phyloP scores from a whole-genome alignment of 305 asterid species.

The Lippia alba region DNA sequence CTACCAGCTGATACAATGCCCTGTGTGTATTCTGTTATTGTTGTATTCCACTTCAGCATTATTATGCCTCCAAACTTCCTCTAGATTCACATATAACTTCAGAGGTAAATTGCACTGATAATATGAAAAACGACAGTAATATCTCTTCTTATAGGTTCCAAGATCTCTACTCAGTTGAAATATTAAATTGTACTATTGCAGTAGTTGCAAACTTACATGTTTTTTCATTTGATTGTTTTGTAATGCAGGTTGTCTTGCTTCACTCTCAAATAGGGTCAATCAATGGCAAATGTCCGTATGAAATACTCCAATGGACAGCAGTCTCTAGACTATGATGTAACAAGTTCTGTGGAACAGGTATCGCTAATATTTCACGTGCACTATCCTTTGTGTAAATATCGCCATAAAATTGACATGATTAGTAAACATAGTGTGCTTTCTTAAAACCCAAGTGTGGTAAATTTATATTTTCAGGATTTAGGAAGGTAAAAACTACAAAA shows the following conservation, averaged over 20 bases:
- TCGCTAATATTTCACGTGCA: conserved; percentile 11
- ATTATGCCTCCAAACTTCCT: conserved; percentile 59
- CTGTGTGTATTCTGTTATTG: conserved; percentile 70
- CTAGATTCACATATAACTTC: conserved; percentile 54
- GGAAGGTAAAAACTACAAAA: not conserved
- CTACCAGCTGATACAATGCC: conserved; percentile 79
- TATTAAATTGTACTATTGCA: not conserved
- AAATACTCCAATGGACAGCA: conserved; percentile 59
- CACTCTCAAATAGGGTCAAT: conserved; percentile 81
- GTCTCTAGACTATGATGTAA: conserved; percentile 47
- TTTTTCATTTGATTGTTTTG: conserved; percentile 18
- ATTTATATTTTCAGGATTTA: conserved; percentile 1
- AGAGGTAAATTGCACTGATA: conserved; percentile 46
- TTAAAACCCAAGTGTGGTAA: not conserved
- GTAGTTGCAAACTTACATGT: not conserved
- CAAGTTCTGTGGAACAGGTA: conserved; percentile 83
- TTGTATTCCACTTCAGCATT: conserved; percentile 71
- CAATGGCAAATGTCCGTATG: conserved; percentile 86
- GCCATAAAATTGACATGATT: conserved; percentile 2
- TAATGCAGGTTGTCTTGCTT: conserved; percentile 71
- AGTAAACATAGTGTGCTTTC: not conserved
- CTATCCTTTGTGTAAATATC: conserved; percentile 20
- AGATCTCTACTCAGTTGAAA: not conserved
- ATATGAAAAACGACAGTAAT: not conserved
- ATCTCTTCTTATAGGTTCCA: not conserved